Base-by-base conservation (phyloP, 208 protist genomes). In the Herpetomonas tarakana region DNA sequence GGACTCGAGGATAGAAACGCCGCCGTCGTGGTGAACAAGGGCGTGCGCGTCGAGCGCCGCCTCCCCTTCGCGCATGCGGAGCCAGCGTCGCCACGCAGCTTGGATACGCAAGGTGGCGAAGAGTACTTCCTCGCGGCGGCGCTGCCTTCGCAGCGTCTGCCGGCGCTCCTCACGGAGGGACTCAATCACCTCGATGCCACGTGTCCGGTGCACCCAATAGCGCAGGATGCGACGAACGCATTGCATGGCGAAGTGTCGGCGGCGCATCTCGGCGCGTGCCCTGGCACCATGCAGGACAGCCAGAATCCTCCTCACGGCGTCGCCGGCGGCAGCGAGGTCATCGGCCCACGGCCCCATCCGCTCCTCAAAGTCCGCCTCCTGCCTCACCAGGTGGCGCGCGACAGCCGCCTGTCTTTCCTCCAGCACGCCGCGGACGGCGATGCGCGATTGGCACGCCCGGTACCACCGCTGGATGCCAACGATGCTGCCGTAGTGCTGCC, bases 61-160 rank as follows among this genome's bases (percentile, higher is more conserved):
- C n/a, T 49, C 21, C 35, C 68, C 29, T 7, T 21, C 3, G 22
- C 71, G 47, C 24, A 49, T 45, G 22, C 56, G 45, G 11, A 84
- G 35, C 72, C 83, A 87, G 26, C 19, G 39, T 29, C 83, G 81
- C 44, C 60, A 74, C 29, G 50, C 55, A 11, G 62, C 60, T 47
- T 93, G 83, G 18, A 93, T 67, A 14, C 72, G 68, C 14, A 72
- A 19, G 21, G 65, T 57, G 6, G 87, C 87, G 29, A 79, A 74
- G 0, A 57, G 46, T 14, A 86, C 83, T 46, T 86, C 81, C 63
- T 91, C 81, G 0, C 69, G 65, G 7, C 77, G 71, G 24, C 79
- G 71, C 63, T 56, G 35, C 58, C 74, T 27, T 9, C 57, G 45
- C 28, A 72, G 58, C 25, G 3, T 6, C 0, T 52, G 31, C 21